Base-by-base conservation (phyloP, 306 rosid genomes). In the Rosa multiflora region DNA sequence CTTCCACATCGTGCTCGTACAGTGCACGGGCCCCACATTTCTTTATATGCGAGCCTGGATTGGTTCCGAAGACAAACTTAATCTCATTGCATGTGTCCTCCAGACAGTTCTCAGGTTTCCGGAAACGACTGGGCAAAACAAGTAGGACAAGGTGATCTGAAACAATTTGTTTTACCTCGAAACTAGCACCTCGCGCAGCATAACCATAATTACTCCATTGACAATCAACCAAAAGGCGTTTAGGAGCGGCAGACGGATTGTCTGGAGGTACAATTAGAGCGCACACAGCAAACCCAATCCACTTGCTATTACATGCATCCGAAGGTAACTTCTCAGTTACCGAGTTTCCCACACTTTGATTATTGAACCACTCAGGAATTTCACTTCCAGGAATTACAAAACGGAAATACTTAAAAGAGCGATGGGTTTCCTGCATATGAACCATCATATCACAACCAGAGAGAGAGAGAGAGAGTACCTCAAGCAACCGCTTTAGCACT, bases 331-430 rank as follows among this genome's bases (percentile, higher is more conserved):
- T 53, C 14, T 35, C 2, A 8, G n/a, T 10, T 49, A 79, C 10
- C 1, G 49, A 70, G 42, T 47, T 23, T 6, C 77, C 63, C 29
- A 8, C 52, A 42, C 10, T 72, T 72, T 4, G 10, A n/a, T 79
- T 4, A n/a, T 42, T 10, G 77, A 79, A 79, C 72, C 77, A 72
- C 53, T 72, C 72, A 0, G 82, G 74, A 47, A 79, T 72, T 64
- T 72, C 55, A 9, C 64, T 72, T 47, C 77, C 82, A 4, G 82
- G 82, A 35, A 71, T 32, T 32, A 32, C 37, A 2, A 32, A 32
- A 2, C 3, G 35, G 43, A 40, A 40, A 3, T 3, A 40, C 26
- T 23, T 23, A 23, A 23, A 23, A 23, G 26, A 23, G 26, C 26
- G 26, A 23, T 23, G 11, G 13, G 3, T 10, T 10, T 11, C 51